Conservation (phyloP, 2,329 filamentous ascomycete species). For the Exophiala viscosa region DNA sequence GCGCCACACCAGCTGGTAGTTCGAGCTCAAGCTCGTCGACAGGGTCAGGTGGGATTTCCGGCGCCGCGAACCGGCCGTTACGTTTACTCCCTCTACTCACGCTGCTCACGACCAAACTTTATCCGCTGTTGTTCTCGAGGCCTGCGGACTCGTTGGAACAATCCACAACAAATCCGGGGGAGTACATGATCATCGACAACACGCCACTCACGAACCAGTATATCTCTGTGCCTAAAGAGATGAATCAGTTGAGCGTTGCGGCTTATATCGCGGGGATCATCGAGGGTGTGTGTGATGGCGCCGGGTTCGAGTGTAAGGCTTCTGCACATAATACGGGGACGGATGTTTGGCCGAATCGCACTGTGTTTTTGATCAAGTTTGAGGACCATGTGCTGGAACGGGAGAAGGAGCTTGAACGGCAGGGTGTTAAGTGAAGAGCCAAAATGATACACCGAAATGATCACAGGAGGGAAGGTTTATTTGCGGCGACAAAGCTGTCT, state of each 20-base stretch:
- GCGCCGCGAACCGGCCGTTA: constrained; percentile 68
- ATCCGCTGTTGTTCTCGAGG: constrained; percentile 86
- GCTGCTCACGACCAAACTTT: constrained; percentile 89
- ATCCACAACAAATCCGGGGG: constrained; percentile 77
- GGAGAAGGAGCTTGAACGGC: constrained; percentile 73
- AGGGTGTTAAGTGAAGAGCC: constrained; percentile 42
- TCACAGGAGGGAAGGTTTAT: no score
- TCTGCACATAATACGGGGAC: constrained; percentile 72
- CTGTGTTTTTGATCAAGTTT: constrained; percentile 93
- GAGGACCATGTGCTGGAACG: constrained; percentile 85
- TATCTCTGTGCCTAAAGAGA: constrained; percentile 88
- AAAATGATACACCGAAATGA: no score
- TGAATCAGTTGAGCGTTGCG: constrained; percentile 94
- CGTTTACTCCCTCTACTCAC: constrained; percentile 88
- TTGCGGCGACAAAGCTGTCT: no score
- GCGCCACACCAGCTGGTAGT: constrained; percentile 72
- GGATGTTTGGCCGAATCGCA: constrained; percentile 94
- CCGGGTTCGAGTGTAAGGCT: constrained; percentile 82
- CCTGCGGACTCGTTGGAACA: constrained; percentile 92
- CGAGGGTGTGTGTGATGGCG: constrained; percentile 92
- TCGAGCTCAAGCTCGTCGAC: constrained; percentile 79
- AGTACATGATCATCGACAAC: constrained; percentile 99
- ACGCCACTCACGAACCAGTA: constrained; percentile 94
- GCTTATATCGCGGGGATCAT: constrained; percentile 93
- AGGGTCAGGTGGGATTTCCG: constrained; percentile 52